Percentiles rank a stretch among this genome's conserved stretches.
Conservation (phyloP, 2,329 filamentous ascomycete species). For the Annulohypoxylon truncatum region DNA sequence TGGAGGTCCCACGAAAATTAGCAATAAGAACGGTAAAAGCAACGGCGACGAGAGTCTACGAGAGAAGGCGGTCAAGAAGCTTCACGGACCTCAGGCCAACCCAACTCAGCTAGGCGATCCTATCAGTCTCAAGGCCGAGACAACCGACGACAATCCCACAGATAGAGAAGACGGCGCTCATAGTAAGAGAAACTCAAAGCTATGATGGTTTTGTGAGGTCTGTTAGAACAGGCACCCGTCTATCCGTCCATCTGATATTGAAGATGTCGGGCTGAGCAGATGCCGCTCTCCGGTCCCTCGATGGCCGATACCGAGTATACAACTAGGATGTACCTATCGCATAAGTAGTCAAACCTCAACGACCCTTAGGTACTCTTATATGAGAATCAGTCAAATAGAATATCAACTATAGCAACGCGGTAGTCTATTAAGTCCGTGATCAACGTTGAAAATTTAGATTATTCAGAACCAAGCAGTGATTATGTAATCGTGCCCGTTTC, state of each 20-base stretch:
- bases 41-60: conserved; percentile 30
- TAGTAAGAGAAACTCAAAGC: conserved; percentile 42
- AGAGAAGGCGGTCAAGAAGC: conserved; percentile 40
- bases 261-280: conserved; percentile 3
- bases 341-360: no score
- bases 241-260: neutral
- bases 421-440: neutral
- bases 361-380: neutral
- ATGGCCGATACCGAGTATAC: neutral
- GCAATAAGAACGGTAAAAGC: neutral
- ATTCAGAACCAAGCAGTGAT: neutral
- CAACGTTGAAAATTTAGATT: neutral
- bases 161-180: conserved; percentile 40
- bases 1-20: neutral
- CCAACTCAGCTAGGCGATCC: conserved; percentile 44
- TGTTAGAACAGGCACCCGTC: no score
- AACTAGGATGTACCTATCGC: neutral
- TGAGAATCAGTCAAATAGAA: neutral
- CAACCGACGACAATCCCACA: conserved; percentile 31
- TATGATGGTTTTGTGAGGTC: conserved; percentile 32
- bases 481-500: neutral
- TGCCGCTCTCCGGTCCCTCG: conserved; percentile 1
- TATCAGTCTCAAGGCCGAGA: conserved; percentile 43
- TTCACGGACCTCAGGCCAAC: conserved; percentile 42
- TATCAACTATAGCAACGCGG: neutral